Base-by-base conservation (phyloP, 805 yeast genomes). In the Metschnikowia gruessii region DNA sequence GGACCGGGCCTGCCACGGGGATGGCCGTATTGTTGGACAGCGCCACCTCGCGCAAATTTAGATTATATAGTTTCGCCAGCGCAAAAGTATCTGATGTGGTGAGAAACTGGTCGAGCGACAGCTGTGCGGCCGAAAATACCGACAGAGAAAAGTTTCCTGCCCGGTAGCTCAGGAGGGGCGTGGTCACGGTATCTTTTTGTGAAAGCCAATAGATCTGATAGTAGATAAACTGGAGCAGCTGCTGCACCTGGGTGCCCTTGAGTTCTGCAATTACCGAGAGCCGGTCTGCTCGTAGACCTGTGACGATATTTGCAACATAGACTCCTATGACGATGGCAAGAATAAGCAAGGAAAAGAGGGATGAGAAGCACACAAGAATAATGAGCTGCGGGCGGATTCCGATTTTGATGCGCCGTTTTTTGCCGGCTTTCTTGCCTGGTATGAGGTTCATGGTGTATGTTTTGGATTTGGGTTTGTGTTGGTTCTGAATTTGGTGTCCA, bases 381-480 rank as follows among this genome's bases (percentile, higher is more conserved):
- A 86, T 82, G 42, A 88, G 79, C 69, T 88, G 95, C 19, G 88
- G 81, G 57, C 89, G 69, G 47, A 88, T 81, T 36, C 92, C 85
- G 37, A 88, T 69, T 45, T 78, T 75, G 40, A 55, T 47, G 17
- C 58, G 46, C 40, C 59, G 56, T 32, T 44, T 45, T 43, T 52
- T 50, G n/a, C 51, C 51, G 36, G 38, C 11, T 35, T 22, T 35
- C 13, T 35, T 35, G 17, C 9, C 28, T 8, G 28, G 28, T 26
- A n/a, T 13, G 33, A 30, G 8, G 17, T 13, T 13, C 33, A 30
- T 30, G 17, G 17, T 30, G 33, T 21, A n/a, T n/a, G n/a, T n/a
- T n/a, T n/a, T n/a, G n/a, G n/a, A n/a, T n/a, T n/a, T n/a, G n/a
- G n/a, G n/a, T n/a, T n/a, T n/a, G n/a, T n/a, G n/a, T n/a, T n/a